Percentiles rank a stretch among this genome's conserved stretches.
phyloP scores from a whole-genome alignment of 2,329 filamentous ascomycete species.

The Fusarium brachygibbosum region DNA sequence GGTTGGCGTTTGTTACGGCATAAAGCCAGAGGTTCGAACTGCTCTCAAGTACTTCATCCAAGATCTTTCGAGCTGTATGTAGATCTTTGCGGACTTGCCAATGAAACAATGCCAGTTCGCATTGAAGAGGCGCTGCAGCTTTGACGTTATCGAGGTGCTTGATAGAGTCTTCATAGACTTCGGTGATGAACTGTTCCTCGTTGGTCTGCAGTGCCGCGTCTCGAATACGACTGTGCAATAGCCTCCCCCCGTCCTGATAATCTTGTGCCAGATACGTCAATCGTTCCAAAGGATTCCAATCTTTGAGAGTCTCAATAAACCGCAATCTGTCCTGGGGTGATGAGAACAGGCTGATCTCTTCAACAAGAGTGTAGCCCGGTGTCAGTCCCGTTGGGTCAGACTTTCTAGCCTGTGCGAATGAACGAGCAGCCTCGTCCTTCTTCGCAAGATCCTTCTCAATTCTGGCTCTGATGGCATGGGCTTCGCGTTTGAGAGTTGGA shows the following conservation, averaged over 20 bases:
- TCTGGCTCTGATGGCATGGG: not conserved
- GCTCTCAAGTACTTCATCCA: slow-evolving; percentile 46
- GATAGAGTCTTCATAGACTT: slow-evolving; percentile 45
- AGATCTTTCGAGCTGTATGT: slow-evolving; percentile 14
- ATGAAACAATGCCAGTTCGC: slow-evolving; percentile 38
- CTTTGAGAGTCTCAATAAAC: slow-evolving; percentile 36
- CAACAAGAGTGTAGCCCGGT: not conserved
- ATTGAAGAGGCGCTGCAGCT: slow-evolving; percentile 41
- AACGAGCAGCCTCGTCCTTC: not conserved
- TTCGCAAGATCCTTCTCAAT: not conserved
- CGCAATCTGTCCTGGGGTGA: not conserved
- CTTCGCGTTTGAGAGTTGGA: not conserved
- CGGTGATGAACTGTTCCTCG: slow-evolving; percentile 42
- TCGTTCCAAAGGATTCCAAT: slow-evolving; percentile 46
- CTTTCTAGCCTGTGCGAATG: not conserved
- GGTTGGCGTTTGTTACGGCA: not conserved
- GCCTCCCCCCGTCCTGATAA: slow-evolving; percentile 13
- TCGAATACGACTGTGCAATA: slow-evolving; percentile 25
- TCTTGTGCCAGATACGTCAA: slow-evolving; percentile 48
- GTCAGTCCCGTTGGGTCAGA: slow-evolving; percentile 12
- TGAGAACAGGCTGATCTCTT: not conserved
- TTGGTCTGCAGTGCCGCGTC: slow-evolving; percentile 34
- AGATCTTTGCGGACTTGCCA: slow-evolving; percentile 35
- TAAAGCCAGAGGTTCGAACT: accelerated
- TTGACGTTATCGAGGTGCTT: slow-evolving; percentile 48